Conservation (phyloP, 352 stramenopile genomes). For the Globisporangium irregulare region DNA sequence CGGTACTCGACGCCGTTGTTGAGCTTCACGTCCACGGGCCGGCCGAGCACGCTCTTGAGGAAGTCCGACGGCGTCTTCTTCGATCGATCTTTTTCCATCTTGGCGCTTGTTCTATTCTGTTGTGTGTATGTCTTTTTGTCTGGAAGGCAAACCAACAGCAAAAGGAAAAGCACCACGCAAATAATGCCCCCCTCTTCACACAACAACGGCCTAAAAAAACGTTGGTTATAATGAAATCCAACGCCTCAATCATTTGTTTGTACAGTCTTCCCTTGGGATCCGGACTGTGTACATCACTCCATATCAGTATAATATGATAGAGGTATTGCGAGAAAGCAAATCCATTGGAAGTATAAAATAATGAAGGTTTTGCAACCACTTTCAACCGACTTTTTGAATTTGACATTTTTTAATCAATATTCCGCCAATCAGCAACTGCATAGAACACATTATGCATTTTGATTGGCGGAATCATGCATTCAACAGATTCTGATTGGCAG, state of each 20-base stretch:
- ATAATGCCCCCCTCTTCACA: constrained; percentile 6
- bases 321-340: too few species aligned
- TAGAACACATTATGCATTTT: too few species aligned
- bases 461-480: too few species aligned
- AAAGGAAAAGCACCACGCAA: background rate
- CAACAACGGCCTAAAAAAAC: constrained; percentile 14
- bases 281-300: too few species aligned
- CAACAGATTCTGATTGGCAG: too few species aligned
- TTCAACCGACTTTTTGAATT: too few species aligned
- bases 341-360: too few species aligned
- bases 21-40: constrained; percentile 97
- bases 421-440: too few species aligned
- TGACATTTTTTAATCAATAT: too few species aligned
- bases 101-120: constrained; percentile 17
- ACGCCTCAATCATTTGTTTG: background rate
- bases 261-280: too few species aligned
- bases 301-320: too few species aligned
- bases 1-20: constrained; percentile 99
- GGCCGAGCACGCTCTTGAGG: constrained; percentile 91
- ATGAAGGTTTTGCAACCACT: too few species aligned
- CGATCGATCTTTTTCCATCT: constrained; percentile 32
- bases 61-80: constrained; percentile 92
- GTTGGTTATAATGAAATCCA: background rate
- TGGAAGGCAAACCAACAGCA: background rate
- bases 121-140: constrained; percentile 10